phyloP scores from a whole-genome alignment of 2,329 filamentous ascomycete species.

The Scleromitrula shiraiana region DNA sequence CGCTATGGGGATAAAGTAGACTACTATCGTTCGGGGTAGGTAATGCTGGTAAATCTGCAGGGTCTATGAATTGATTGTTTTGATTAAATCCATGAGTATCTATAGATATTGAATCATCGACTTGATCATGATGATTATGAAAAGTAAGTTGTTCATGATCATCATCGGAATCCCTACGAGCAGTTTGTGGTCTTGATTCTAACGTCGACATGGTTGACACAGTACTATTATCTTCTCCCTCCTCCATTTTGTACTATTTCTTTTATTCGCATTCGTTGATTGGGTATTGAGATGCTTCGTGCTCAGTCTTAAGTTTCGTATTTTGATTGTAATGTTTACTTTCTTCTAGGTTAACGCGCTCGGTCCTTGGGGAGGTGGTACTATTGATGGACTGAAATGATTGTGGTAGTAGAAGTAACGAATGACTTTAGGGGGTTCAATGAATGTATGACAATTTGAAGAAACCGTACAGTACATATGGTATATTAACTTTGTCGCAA shows the following conservation, averaged over 20 bases:
- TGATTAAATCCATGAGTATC: conserved; percentile 15
- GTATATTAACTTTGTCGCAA: not conserved
- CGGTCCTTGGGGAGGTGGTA: conserved; percentile 8
- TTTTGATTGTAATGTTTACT: not conserved
- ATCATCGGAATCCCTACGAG: conserved; percentile 22
- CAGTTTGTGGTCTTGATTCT: conserved; percentile 23
- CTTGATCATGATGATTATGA: conserved; percentile 24
- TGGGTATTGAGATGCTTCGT: not conserved
- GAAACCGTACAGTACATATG: not conserved
- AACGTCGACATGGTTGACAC: conserved; percentile 2
- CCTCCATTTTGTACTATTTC: conserved; percentile 23
- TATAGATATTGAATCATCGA: conserved; percentile 21
- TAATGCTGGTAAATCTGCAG: conserved; percentile 20
- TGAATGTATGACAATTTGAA: not conserved
- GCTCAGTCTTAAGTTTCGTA: not conserved
- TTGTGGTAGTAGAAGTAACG: not conserved
- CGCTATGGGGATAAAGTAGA: conserved; percentile 22
- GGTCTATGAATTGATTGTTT: conserved; percentile 19
- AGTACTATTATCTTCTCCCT: conserved; percentile 22
- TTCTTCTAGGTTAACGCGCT: conserved; percentile 13
- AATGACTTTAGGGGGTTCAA: not conserved
- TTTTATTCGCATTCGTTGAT: conserved; percentile 23
- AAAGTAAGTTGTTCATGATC: conserved; percentile 24
- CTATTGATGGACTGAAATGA: not conserved
- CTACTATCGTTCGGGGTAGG: conserved; percentile 24